Evolutionary conservation across 2,329 filamentous ascomycete genomes (phyloP).

Genomic region (Pseudopyricularia javanii): DNA sequence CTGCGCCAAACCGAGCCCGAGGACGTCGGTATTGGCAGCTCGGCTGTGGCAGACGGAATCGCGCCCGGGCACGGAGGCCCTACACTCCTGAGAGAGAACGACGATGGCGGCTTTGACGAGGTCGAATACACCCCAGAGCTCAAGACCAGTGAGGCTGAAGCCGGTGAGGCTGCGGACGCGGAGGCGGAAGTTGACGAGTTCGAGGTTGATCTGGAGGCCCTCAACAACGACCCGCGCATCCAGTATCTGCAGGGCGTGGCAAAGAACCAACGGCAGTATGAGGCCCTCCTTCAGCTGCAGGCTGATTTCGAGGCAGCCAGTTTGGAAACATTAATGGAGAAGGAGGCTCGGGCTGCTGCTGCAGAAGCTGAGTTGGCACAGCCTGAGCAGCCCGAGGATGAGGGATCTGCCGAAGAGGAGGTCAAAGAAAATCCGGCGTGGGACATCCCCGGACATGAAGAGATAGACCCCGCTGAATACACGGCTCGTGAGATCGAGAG

Average conservation of each 20-base stretch:
- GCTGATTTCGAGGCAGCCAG: slow-evolving; percentile 40
- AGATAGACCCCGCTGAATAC: slow-evolving; percentile 15
- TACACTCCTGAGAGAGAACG: slow-evolving; percentile 42
- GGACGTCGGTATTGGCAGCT: slow-evolving; percentile 38
- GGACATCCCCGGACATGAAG: slow-evolving; percentile 17
- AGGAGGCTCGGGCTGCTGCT: slow-evolving; percentile 12
- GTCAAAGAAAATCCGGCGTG: slow-evolving; percentile 17
- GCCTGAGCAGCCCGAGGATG: slow-evolving; percentile 21
- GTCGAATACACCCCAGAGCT: slow-evolving; percentile 13
- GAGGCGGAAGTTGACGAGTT: background rate
- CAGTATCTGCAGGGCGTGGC: slow-evolving; percentile 35
- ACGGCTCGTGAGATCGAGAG: slow-evolving; percentile 23
- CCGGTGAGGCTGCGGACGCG: background rate
- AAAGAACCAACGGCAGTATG: slow-evolving; percentile 41
- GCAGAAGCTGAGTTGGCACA: slow-evolving; percentile 15
- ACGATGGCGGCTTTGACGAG: slow-evolving; percentile 34
- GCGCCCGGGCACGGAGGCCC: slow-evolving; percentile 15
- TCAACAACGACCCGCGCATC: slow-evolving; percentile 19
- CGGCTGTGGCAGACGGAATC: slow-evolving; percentile 12
- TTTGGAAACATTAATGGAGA: slow-evolving; percentile 17
- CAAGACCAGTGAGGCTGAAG: background rate
- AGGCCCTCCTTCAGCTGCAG: slow-evolving; percentile 40
- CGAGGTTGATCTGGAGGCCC: background rate
- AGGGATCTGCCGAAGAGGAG: slow-evolving; percentile 13
- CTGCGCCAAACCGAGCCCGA: slow-evolving; percentile 47